Percentiles rank a stretch among this genome's conserved stretches.
These are phyloP conservation scores for Trypanosoma boissoni DNA, from an alignment of 208 protist species.

Conservation along the genomic window DNA sequence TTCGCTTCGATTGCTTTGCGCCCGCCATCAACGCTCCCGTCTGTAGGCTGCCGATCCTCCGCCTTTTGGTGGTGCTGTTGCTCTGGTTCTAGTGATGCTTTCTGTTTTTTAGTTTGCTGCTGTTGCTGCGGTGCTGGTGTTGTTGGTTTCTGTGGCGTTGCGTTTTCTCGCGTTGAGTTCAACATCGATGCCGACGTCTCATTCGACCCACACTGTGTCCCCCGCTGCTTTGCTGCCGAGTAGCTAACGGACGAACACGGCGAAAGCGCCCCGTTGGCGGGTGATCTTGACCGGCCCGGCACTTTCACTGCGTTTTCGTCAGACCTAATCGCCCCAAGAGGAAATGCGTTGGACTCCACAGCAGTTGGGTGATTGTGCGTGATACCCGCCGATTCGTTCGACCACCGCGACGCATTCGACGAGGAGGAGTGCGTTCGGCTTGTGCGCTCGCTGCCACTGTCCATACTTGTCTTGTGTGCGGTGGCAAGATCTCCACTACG, in stretches of 20 bases:
- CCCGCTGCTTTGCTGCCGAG: conserved; percentile 16
- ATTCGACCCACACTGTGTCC: not conserved
- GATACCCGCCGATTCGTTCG: too few species aligned
- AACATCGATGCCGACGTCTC: not conserved
- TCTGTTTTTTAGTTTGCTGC: not conserved
- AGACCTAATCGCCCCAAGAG: too few species aligned
- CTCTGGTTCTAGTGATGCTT: not conserved
- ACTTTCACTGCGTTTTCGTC: not conserved
- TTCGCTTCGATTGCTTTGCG: too few species aligned
- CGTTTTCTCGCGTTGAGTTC: not conserved
- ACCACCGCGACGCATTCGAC: too few species aligned
- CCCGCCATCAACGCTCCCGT: not conserved
- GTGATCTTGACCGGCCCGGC: conserved; percentile 11
- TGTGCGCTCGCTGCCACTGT: too few species aligned
- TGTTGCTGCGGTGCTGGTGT: not conserved
- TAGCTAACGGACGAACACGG: conserved; percentile 21
- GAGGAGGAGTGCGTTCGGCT: too few species aligned
- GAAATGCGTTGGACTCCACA: too few species aligned
- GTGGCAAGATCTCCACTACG: not conserved
- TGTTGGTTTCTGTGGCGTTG: not conserved
- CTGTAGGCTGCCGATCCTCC: not conserved
- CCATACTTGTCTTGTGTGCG: too few species aligned
- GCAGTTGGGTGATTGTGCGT: too few species aligned
- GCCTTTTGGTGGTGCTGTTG: not conserved
- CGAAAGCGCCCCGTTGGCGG: conserved; percentile 4